phyloP scores from a whole-genome alignment of 1,284 basidiomycete genomes.

The Trametes sp. region DNA sequence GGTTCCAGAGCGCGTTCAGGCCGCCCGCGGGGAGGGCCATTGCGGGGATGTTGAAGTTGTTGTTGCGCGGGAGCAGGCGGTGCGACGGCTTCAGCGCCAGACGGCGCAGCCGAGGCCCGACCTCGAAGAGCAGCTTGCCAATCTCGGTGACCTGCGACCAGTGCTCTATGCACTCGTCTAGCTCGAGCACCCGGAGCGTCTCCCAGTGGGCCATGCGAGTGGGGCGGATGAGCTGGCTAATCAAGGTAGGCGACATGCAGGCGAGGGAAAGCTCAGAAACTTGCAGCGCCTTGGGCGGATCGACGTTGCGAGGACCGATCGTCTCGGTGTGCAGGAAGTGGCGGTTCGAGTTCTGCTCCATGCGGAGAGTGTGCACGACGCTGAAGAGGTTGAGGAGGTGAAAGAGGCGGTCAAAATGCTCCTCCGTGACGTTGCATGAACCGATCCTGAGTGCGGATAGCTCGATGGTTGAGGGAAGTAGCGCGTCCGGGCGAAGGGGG shows the following conservation, averaged over 20 bases:
- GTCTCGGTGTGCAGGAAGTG: background rate
- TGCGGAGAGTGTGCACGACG: background rate
- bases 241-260: background rate
- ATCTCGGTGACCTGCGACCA: slow-evolving; percentile 1
- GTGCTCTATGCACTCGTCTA: background rate
- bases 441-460: background rate
- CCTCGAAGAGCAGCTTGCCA: background rate
- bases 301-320: background rate
- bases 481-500: background rate
- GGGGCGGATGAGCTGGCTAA: background rate
- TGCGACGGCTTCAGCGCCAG: slow-evolving; percentile 1
- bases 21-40: background rate
- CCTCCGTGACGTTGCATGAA: background rate
- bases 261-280: background rate
- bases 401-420: background rate
- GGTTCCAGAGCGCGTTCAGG: background rate
- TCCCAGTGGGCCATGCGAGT: slow-evolving; percentile 1
- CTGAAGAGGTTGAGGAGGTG: slow-evolving; percentile 3
- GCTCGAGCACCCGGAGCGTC: background rate
- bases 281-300: background rate
- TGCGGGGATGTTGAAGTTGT: background rate
- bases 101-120: slow-evolving; percentile 1
- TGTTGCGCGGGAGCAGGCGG: background rate
- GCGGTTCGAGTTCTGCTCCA: background rate
- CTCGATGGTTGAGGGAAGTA: background rate